Percentiles rank a stretch among this genome's conserved stretches.
Evolutionary conservation across 495 filamentous ascomycete genomes (phyloP).

Genomic region (Hamigera avellanea): DNA sequence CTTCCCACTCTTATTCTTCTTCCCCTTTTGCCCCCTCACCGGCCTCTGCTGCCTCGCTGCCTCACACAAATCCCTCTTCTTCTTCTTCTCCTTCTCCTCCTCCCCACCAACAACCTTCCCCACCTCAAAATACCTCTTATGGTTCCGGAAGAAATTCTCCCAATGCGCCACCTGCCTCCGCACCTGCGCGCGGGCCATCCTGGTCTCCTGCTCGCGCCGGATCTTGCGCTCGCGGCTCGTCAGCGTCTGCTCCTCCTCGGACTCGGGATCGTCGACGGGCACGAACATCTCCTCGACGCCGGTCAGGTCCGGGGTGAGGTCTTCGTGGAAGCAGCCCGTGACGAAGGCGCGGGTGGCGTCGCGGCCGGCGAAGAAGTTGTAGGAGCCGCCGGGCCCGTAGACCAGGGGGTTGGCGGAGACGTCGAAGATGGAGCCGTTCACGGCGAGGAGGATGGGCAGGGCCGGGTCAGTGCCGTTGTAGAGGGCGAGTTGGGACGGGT

Average conservation of each 20-base stretch:
- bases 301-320: constrained; percentile 67
- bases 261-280: constrained; percentile 50
- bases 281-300: constrained; percentile 88
- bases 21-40: constrained; percentile 20
- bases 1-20: constrained; percentile 1
- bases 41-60: constrained; percentile 29
- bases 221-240: constrained; percentile 40
- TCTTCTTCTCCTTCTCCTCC: constrained; percentile 13
- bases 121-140: constrained; percentile 61
- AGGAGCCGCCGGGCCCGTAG: constrained; percentile 85
- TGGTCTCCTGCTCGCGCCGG: constrained; percentile 41
- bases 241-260: constrained; percentile 31
- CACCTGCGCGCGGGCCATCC: constrained; percentile 30
- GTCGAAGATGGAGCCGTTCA: constrained; percentile 94
- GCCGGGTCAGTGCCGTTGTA: constrained; percentile 69
- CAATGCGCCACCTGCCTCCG: constrained; percentile 32
- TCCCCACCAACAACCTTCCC: constrained; percentile 44
- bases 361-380: constrained; percentile 74
- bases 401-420: constrained; percentile 60
- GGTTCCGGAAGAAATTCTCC: constrained; percentile 62
- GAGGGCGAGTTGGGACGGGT: constrained; percentile 54
- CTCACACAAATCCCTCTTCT: constrained; percentile 37
- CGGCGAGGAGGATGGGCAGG: constrained; percentile 78
- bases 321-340: constrained; percentile 90
- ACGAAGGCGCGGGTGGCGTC: constrained; percentile 88